phyloP scores from a whole-genome alignment of 176 grass and related monocot species.

The Zoysia japonica region DNA sequence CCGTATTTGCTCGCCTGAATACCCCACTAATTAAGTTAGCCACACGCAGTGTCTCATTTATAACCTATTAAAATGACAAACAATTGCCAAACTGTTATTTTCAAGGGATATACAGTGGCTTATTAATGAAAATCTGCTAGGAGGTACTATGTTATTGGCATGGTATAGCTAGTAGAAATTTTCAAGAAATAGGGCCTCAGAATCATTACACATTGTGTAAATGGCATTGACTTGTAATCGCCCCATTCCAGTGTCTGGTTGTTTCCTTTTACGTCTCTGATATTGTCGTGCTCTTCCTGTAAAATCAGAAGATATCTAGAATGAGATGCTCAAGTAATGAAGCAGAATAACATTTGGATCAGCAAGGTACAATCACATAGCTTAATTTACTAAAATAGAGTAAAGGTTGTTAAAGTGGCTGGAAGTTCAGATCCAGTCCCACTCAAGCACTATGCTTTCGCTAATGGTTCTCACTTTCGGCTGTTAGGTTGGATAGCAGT shows the following conservation, averaged over 20 bases:
- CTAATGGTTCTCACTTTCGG: not conserved
- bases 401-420: not conserved
- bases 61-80: constrained; percentile 58
- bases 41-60: constrained; percentile 92
- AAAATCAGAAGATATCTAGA: constrained; percentile 32
- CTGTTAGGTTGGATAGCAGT: constrained; percentile 11
- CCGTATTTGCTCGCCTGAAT: constrained; percentile 79
- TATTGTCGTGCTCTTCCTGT: constrained; percentile 86
- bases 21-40: constrained; percentile 96
- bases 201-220: constrained; percentile 88
- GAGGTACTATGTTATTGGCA: not conserved
- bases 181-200: not conserved
- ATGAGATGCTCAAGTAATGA: constrained; percentile 2
- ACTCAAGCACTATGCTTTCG: not conserved
- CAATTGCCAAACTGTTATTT: not conserved
- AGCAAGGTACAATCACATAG: not conserved
- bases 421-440: not conserved
- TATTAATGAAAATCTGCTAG: not conserved
- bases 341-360: constrained; percentile 5
- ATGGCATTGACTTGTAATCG: constrained; percentile 98
- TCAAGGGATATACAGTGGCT: not conserved
- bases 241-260: constrained; percentile 60
- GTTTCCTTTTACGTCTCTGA: constrained; percentile 55
- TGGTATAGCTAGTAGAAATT: not conserved
- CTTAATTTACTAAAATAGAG: not conserved